Evolutionary conservation across 2,329 filamentous ascomycete genomes (phyloP).

Genomic region (Xylariaceae sp.): DNA sequence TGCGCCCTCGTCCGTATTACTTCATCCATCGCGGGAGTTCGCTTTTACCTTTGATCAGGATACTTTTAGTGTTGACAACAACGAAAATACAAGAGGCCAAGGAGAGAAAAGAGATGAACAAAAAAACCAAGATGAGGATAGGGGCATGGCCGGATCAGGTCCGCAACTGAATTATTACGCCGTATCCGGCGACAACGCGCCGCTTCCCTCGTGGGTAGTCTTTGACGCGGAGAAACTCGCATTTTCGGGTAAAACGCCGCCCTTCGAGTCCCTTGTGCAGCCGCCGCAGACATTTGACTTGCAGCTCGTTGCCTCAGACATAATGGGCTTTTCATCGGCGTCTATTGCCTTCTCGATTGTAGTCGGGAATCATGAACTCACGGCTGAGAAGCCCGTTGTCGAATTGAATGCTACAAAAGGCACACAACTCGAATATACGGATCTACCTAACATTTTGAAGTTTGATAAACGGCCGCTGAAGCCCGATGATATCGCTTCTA

Average conservation of each 20-base stretch:
- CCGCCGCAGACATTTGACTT: conserved; percentile 76
- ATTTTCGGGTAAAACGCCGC: conserved; percentile 75
- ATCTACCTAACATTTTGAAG: conserved; percentile 57
- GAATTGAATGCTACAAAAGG: conserved; percentile 63
- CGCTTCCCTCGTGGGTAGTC: conserved; percentile 82
- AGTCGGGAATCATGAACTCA: conserved; percentile 73
- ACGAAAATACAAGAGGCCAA: background rate
- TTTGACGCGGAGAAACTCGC: conserved; percentile 69
- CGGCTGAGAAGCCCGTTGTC: conserved; percentile 63
- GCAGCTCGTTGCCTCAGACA: conserved; percentile 77
- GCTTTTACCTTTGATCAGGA: conserved; percentile 58
- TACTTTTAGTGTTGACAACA: conserved; percentile 65
- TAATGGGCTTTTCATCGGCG: conserved; percentile 75
- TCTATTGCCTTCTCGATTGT: conserved; percentile 72
- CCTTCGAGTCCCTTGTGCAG: conserved; percentile 65
- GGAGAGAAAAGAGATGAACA: background rate
- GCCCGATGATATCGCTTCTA: conserved; percentile 55
- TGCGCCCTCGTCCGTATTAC: conserved; percentile 63
- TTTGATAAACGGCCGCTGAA: conserved; percentile 62
- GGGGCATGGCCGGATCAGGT: background rate
- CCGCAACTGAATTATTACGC: conserved; percentile 74
- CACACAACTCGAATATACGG: conserved; percentile 56
- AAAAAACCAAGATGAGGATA: background rate
- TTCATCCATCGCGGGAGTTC: conserved; percentile 60
- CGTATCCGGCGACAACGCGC: conserved; percentile 76